Base-by-base conservation (phyloP, 2,329 filamentous ascomycete species). In the Parastagonospora avenae region DNA sequence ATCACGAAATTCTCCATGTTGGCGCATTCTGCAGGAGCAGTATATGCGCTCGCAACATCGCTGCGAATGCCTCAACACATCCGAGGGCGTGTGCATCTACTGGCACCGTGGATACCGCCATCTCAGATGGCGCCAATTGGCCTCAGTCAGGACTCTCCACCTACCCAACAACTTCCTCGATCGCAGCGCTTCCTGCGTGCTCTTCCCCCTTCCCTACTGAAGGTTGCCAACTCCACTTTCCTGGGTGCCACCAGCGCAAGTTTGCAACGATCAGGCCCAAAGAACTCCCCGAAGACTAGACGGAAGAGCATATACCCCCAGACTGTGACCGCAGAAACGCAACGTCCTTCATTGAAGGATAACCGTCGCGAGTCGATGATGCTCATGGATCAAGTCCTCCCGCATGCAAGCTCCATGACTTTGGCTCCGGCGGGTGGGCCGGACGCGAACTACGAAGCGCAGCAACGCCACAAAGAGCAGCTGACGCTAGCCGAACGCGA, bases 1-100 rank as follows among this genome's bases (percentile, higher is more conserved):
- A 95, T 99, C 57, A 94, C 88, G 9, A 96, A 96, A 62, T 99
- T 99, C 70, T 97, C 93, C 6, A 90, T 99, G 15, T 82, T 99
- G 1, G 94, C 94, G 2, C 94, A 99, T 73, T 97, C 93, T 0
- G 94, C 94, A 1, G 94, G 94, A 12, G 93, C 94, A n/a, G 96
- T 99, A 45, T 99, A 99, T 69, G 94, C 94, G 2, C 83, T 99
- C 14, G 94, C 94, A 0, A 97, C 94, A 0, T 94, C 94, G 0
- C 80, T 99, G 38, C 90, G 94, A 38, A 96, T 99, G 84, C 94
- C 94, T 4, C 92, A 97, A 65, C 91, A 97, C 67, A 95, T 99
- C 54, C 88, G 92, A 5, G 94, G 94, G 15, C 88, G 91, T 46
- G 94, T 99, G 48, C 94, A 99, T 73, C 84, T 99, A 2, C 82